Conservation (phyloP, 768 basidiomycete species). For the Boletus rubroflammeus region DNA sequence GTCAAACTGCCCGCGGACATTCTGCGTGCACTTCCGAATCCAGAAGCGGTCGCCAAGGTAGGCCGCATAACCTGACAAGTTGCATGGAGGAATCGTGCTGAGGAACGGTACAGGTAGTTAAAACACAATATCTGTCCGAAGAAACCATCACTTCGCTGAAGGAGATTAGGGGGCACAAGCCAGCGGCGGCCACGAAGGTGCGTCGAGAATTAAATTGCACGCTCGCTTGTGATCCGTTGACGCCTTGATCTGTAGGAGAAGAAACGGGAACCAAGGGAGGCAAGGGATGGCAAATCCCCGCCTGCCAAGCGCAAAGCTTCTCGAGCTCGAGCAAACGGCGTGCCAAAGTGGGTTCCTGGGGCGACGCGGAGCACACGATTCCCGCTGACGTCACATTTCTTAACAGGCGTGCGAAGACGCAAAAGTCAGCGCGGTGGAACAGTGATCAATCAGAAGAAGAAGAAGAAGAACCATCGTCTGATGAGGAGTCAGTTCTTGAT, state of each 20-base stretch:
- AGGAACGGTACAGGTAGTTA: constrained; percentile 49
- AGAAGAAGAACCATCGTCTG: constrained; percentile 27
- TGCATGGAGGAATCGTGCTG: neutral
- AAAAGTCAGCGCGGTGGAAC: constrained; percentile 28
- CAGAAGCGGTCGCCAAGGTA: constrained; percentile 66
- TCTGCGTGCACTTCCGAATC: constrained; percentile 62
- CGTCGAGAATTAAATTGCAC: constrained; percentile 5
- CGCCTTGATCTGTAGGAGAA: constrained; percentile 32
- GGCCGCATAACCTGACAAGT: neutral
- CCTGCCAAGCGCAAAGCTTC: constrained; percentile 53
- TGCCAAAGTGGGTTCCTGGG: constrained; percentile 21
- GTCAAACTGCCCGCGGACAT: constrained; percentile 80
- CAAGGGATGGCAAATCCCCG: constrained; percentile 49
- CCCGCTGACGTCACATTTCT: constrained; percentile 6
- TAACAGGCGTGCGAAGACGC: constrained; percentile 27
- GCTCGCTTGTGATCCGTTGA: constrained; percentile 4
- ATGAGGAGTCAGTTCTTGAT: constrained; percentile 38
- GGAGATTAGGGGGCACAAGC: constrained; percentile 42
- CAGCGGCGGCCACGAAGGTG: constrained; percentile 29
- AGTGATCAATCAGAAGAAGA: constrained; percentile 33
- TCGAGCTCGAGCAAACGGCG: constrained; percentile 27
- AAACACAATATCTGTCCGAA: constrained; percentile 65
- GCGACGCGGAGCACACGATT: neutral
- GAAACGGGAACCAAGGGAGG: constrained; percentile 35
- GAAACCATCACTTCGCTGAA: constrained; percentile 55